Evolutionary conservation across 352 stramenopile species (phyloP), one percentile per base, ranked within the genome.

Genomic region (Globisporangium carolinianum): DNA sequence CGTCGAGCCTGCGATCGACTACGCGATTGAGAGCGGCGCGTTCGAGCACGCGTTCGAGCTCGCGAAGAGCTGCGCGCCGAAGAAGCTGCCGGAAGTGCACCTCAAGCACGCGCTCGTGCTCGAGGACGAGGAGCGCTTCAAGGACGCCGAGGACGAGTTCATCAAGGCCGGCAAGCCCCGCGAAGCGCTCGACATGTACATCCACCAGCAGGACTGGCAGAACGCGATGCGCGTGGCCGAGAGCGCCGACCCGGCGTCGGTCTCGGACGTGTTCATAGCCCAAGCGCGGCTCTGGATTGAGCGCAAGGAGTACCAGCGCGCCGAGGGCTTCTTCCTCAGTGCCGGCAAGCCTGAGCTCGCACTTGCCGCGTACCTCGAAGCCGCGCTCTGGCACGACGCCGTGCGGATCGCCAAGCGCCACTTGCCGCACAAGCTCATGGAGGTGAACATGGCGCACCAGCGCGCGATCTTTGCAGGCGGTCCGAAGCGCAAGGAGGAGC

Each of bases 141-240:
- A 93, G 50, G 92, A 97, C 53, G 93, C 89, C 6, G 91, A 98
- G 60, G 76, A 84, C 18, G 89, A 97, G 55, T 97, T 97, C 59
- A 94, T 97, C 58, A 91, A 95, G 55, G 91, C 91, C 12, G 77
- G 81, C 0, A 98, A 98, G 57, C 92, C 91, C 0, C 79, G 89
- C 24, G 94, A 98, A 70, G 94, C 94, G 9, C 87, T 98, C 53
- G 94, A 98, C 47, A 98, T 98, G 94, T 98, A 97, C 60, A 77
- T 97, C 18, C 92, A 98, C 63, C 89, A 98, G 56, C 87, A 98
- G 57, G 84, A 96, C 48, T 98, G 89, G 89, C 69, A 78, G 49
- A 90, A 95, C 53, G 92, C 93, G 9, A 89, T 97, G 75, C 81
- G 91, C 15, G 87, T 98, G 7, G 92, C 94, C 2, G 91, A 97